Base-by-base conservation (phyloP, 2,329 filamentous ascomycete genomes). In the Tolypocladium album region DNA sequence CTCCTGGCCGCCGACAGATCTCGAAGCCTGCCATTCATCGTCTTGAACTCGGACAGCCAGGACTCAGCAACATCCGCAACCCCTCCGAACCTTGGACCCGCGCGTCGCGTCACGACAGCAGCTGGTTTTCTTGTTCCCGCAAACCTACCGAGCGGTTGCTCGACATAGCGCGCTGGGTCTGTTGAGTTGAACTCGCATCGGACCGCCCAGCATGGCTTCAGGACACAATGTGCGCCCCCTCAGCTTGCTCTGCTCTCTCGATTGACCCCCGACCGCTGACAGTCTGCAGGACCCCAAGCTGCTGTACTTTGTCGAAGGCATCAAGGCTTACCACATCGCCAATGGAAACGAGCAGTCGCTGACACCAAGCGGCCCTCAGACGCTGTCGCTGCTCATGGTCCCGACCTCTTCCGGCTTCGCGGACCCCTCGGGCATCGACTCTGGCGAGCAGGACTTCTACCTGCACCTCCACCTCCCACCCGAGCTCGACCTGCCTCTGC, bases 401-500 rank as follows among this genome's bases (percentile, higher is more conserved):
- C 93, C 93, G 8, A 97, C 93, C 3, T 88, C 88, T 20, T 90
- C 90, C 38, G 83, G 88, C 31, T 89, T 85, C 68, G 79, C 82
- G 56, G 82, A 84, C 61, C 69, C 75, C 12, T 68, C 78, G 15
- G 82, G 81, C 60, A 77, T 84, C 53, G 80, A 84, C 59, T 66
- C 71, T 56, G 79, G 84, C 64, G 88, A 92, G 70, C 89, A 97
- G 71, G 94, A 97, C 78, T 97, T 97, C 77, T 97, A 97, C 73
- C 85, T 99, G 6, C 93, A 97, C 74, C 84, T 99, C 31, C 92
- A 97, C 69, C 85, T 97, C 12, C 92, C 93, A 17, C 93, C 93
- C 24, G 93, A 97, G 79, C 85, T 99, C 67, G 93, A 97, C 68
- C 84, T 97, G 7, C 90, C 94, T 7, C 82, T 97, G 17, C 94